Percentiles rank a stretch among this genome's conserved stretches.
Conservation (phyloP, 2,329 filamentous ascomycete species). For the Cladosporium sphaerospermum region DNA sequence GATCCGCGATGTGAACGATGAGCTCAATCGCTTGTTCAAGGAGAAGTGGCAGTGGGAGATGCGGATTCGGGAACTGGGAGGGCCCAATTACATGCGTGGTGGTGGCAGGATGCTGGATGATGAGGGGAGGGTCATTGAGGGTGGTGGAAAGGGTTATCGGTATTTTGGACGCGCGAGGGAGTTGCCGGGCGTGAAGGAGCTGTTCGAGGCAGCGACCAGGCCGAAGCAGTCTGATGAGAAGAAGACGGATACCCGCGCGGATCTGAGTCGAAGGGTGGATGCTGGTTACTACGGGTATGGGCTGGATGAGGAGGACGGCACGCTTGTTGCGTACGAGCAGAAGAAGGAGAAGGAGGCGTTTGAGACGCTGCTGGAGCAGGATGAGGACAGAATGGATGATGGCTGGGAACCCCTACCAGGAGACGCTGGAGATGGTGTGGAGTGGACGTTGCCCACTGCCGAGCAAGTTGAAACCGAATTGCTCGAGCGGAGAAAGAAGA, state of each 20-base stretch:
- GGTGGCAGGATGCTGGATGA: conserved; percentile 48
- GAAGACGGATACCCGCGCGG: conserved; percentile 60
- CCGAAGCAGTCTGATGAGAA: conserved; percentile 46
- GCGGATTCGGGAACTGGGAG: conserved; percentile 90
- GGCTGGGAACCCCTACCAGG: conserved; percentile 81
- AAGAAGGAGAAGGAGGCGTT: conserved; percentile 77
- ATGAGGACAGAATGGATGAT: conserved; percentile 38
- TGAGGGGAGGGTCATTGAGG: conserved; percentile 50
- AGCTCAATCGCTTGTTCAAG: conserved; percentile 98
- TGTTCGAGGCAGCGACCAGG: conserved; percentile 71
- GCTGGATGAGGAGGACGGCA: conserved; percentile 81
- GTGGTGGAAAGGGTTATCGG: conserved; percentile 81
- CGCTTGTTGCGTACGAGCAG: conserved; percentile 71
- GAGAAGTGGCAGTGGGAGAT: conserved; percentile 99
- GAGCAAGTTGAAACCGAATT: conserved; percentile 94
- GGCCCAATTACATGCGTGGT: conserved; percentile 90
- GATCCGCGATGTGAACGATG: conserved; percentile 95
- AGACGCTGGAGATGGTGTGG: conserved; percentile 73
- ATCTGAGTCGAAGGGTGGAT: conserved; percentile 72
- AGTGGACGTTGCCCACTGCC: conserved; percentile 76
- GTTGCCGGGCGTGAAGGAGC: conserved; percentile 88
- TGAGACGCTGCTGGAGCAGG: conserved; percentile 57
- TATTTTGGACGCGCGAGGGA: conserved; percentile 91
- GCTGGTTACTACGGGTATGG: conserved; percentile 96
- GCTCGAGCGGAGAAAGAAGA: conserved; percentile 75